A percentile compares a stretch with the other conserved stretches of the same genome.
Evolutionary conservation across 2,329 filamentous ascomycete genomes (phyloP).

Genomic region (Botrytis hyacinthi): DNA sequence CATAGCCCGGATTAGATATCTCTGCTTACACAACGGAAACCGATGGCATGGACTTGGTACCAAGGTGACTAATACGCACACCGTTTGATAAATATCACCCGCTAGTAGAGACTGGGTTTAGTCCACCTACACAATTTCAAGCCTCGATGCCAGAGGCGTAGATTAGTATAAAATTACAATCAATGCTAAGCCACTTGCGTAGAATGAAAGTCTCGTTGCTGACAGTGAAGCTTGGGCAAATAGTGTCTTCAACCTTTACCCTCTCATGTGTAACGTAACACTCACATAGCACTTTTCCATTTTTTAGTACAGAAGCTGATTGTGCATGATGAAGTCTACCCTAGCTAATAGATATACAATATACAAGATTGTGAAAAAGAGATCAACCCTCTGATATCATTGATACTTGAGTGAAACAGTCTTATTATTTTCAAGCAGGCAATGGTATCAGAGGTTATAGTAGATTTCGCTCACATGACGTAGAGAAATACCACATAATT

Average conservation of each 20-base stretch:
- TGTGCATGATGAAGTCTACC: background rate
- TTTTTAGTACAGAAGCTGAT: background rate
- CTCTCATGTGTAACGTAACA: background rate
- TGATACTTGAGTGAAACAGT: too few relatives aligned
- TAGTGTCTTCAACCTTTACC: background rate
- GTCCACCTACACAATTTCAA: background rate
- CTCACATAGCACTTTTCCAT: fast-evolving
- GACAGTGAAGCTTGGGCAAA: background rate
- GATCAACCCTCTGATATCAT: too few relatives aligned
- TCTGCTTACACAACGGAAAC: fast-evolving
- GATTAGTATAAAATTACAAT: background rate
- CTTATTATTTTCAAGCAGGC: background rate
- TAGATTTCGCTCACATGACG: background rate
- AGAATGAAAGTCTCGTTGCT: background rate
- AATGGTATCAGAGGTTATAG: background rate
- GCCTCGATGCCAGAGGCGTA: background rate
- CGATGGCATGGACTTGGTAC: background rate
- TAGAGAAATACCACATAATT: background rate
- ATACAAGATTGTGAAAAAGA: background rate
- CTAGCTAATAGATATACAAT: background rate
- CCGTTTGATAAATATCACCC: background rate
- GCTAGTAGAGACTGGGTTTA: background rate
- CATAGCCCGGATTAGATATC: background rate
- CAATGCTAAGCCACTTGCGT: background rate
- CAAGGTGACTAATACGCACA: background rate